Evolutionary conservation across 805 yeast genomes (phyloP), one percentile per base, ranked within the genome.

Genomic region (Maudiozyma barnettii): DNA sequence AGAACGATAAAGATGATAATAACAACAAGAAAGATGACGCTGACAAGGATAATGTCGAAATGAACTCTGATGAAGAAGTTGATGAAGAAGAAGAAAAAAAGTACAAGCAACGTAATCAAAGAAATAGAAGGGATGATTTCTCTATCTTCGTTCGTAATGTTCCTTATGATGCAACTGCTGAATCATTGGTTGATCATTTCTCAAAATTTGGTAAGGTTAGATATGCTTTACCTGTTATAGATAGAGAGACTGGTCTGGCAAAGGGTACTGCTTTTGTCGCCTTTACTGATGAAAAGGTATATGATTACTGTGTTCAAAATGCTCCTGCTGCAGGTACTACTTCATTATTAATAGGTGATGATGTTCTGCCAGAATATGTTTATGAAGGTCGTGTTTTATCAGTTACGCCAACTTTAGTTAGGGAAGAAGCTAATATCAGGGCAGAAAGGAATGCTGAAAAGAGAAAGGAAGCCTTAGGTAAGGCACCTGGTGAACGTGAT

Each of bases 231-330:
- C 96, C 98, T 0, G 99, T 93, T 13, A 73, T 83, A 52, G 99
- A 93, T 60, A 84, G 73, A 59, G 83, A 73, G 47, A 81, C 95
- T 2, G 95, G 95, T 5, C 70, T 86, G 50, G 91, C 98, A 12
- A 85, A 76, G 63, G 99, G 99, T 52, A 84, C 96, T 0, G 99
- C 96, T 0, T 93, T 93, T 63, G 95, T 93, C 39, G 95, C 96
- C 0, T 93, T 93, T 62, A 66, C 64, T 44, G 69, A 74, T 20
- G 78, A 77, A 46, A 79, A 74, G 4, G 77, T 84, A 3, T 85
- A 79, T 57, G 73, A 74, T 30, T 74, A 76, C 45, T 90, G 97
- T 68, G 62, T 90, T 33, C 71, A 72, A 4, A 75, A 79, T 57
- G 96, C 97, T 0, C 98, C 99, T 21, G 77, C 78, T 40, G 74